Conservation (phyloP, 1,284 basidiomycete genomes). For the Ganoderma lucidum region DNA sequence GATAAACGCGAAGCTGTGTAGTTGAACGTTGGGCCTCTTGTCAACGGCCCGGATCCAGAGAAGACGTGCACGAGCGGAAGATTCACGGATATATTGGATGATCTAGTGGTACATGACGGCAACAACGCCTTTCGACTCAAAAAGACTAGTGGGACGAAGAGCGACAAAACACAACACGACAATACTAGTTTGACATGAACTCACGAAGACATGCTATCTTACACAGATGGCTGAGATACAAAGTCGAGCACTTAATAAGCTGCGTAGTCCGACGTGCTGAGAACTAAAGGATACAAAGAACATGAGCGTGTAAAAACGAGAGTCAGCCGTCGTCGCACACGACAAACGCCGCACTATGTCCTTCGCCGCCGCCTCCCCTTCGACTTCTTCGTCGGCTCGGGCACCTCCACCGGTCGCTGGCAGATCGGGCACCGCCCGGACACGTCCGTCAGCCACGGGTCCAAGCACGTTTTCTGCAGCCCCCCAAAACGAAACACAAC, state of each 20-base stretch:
- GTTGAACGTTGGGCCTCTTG: not conserved
- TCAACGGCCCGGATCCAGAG: too few relatives aligned
- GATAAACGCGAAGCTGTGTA: not conserved
- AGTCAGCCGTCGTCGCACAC: not conserved
- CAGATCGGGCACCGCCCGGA: conserved; percentile 84
- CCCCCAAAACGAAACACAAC: not conserved
- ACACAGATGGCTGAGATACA: not conserved
- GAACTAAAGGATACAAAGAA: not conserved
- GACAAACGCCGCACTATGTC: conserved; percentile 10
- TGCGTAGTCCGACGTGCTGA: not conserved
- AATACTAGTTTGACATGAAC: not conserved
- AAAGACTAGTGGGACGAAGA: not conserved
- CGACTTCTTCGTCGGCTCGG: conserved; percentile 36
- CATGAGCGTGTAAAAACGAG: not conserved
- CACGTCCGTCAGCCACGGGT: conserved; percentile 80
- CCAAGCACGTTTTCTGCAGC: conserved; percentile 76
- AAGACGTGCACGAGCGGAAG: too few relatives aligned
- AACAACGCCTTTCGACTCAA: not conserved
- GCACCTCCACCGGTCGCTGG: conserved; percentile 61
- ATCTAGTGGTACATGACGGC: not conserved
- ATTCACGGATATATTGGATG: not conserved
- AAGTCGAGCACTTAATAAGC: not conserved
- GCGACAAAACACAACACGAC: not conserved
- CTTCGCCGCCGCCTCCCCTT: conserved; percentile 25
- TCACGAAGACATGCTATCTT: not conserved